Base-by-base conservation (phyloP, 163 green algal genomes). In the Volvox carteri region DNA sequence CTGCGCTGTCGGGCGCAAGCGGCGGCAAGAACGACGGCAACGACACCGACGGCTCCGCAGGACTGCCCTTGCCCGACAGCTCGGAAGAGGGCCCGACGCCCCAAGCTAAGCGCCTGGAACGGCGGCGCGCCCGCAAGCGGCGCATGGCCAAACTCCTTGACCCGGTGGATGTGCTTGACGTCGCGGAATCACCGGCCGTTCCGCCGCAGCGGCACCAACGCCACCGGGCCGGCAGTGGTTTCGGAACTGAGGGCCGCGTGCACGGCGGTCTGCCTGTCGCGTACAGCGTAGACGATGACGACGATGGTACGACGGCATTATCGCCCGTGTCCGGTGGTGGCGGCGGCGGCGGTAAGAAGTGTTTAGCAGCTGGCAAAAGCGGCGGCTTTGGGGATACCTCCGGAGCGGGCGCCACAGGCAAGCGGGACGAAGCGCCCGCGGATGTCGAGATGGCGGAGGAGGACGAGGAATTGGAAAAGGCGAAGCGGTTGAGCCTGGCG, bases 101-200 rank as follows among this genome's bases (percentile, higher is more conserved):
- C 44, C 41, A 60, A 25, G 72, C 41, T 18, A 25, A 19, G 25
- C 72, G 35, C 67, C 37, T 77, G 4, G 35, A 78, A 1, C 39
- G 39, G 23, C 70, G 70, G 21, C 73, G 54, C 7, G 54, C 54
- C 28, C 54, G 73, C 42, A 80, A 80, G 33, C 73, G 42, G 19
- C 73, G 73, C 18, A 4, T 8, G 12, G 7, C 44, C 8, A 80
- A 80, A n/a, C 73, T 80, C 28, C 30, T 50, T n/a, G 11, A 37
- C 11, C 48, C 14, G 37, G 5, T 54, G 30, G 30, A 50, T 30
- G 12, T 84, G 30, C 30, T 18, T 19, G 75, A 50, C n/a, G 46
- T 35, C 75, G 75, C 75, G 8, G 75, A 84, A 48, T 84, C 75
- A 30, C 75, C 75, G 30, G 75, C 75, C 7, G 42, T 80, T 30